Evolutionary conservation across 2,329 filamentous ascomycete species (phyloP), one percentile per base, ranked within the genome.

Genomic region (Exophiala mesophila): DNA sequence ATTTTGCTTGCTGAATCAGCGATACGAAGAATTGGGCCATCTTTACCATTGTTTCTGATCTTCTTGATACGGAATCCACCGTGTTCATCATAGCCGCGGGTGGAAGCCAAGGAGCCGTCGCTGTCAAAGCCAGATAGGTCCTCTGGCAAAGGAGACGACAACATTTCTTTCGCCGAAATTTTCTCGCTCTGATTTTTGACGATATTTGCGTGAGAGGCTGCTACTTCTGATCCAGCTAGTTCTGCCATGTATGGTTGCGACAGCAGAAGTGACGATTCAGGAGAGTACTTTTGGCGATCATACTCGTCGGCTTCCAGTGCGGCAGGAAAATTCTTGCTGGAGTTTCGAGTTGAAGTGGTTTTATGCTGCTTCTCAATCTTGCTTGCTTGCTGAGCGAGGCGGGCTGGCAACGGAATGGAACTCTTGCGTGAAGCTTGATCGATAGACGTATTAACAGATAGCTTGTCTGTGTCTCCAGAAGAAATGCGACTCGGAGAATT

Each of bases 1-100:
- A 51, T 35, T 3, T 42, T 35, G 24, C 41, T 43, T 13, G 52
- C 52, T 26, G 47, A 50, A 28, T 55, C 52, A 3, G 39, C 44
- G 31, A 55, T 51, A 18, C 50, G 44, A 13, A 55, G 41, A n/a
- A 40, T 51, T 13, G 50, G 52, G 16, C 50, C 47, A 13, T 43
- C 36, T 5, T 36, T 37, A 13, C 34, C 20, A 6, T 32, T 30
- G 23, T 32, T 36, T 5, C 43, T 29, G 12, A 54, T 30, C 16
- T 36, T 43, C 16, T 44, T 47, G 24, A 54, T 24, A 2, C 47
- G 46, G 28, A 43, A 54, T 7, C 46, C 49, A 13, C 49, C 49
- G 17, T 41, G 36, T 10, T 36, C 23, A 36, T 52, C 49, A 23
- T 47, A 49, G 32, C 46, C 49, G 23, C 39, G 37, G 13, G 45